phyloP scores from a whole-genome alignment of 768 basidiomycete genomes.

The Serendipita indica region DNA sequence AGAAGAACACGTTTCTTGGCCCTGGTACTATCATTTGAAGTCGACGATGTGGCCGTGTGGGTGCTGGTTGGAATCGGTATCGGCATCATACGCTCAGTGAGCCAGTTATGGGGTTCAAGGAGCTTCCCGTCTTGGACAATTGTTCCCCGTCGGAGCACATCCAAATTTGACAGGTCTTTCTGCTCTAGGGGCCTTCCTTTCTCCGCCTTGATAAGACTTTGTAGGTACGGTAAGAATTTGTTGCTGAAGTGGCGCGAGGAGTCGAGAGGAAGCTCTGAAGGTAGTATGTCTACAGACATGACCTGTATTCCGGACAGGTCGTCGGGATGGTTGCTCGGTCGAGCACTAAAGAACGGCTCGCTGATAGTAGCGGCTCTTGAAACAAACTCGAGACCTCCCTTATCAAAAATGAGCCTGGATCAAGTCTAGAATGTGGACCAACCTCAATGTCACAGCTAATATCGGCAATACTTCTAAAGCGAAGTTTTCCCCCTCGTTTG shows the following conservation, averaged over 20 bases:
- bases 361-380: slow-evolving; percentile 57
- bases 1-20: slow-evolving; percentile 49
- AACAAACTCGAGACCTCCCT: slow-evolving; percentile 81
- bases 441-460: slow-evolving; percentile 82
- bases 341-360: slow-evolving; percentile 48
- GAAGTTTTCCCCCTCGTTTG: slow-evolving; percentile 30
- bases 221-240: slow-evolving; percentile 53
- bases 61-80: slow-evolving; percentile 11
- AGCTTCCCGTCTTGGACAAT: slow-evolving; percentile 49
- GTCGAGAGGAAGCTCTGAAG: slow-evolving; percentile 68
- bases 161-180: slow-evolving; percentile 20
- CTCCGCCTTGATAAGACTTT: slow-evolving; percentile 35
- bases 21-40: background rate
- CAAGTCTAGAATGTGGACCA: background rate
- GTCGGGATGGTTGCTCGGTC: slow-evolving; percentile 28
- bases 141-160: slow-evolving; percentile 53
- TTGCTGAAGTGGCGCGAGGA: slow-evolving; percentile 64
- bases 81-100: slow-evolving; percentile 26
- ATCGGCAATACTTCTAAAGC: slow-evolving; percentile 66
- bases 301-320: slow-evolving; percentile 47
- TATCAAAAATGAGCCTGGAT: background rate
- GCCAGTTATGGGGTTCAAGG: slow-evolving; percentile 38
- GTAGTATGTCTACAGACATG: slow-evolving; percentile 86
- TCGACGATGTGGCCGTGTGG: background rate
- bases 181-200: slow-evolving; percentile 16